Conservation (phyloP, 768 basidiomycete genomes). For the Termitomyces sp. region DNA sequence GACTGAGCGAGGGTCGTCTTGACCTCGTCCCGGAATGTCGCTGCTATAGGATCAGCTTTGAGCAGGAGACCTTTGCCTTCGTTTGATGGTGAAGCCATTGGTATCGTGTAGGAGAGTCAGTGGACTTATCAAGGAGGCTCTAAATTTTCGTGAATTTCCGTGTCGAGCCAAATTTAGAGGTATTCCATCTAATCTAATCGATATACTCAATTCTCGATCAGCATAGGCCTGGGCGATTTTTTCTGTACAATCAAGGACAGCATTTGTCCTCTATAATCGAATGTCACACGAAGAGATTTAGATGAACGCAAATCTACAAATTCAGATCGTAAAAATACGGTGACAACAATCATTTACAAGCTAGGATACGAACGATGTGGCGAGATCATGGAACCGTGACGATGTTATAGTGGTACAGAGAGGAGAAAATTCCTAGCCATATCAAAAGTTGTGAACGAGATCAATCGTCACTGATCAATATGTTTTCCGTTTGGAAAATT, state of each 20-base stretch:
- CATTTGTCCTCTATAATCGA: too few species aligned
- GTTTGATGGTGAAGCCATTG: conserved; percentile 19
- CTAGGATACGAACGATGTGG: neutral
- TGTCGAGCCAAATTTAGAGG: conserved; percentile 7
- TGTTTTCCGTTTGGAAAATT: conserved; percentile 25
- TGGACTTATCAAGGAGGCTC: neutral
- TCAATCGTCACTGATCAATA: conserved; percentile 3
- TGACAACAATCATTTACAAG: neutral
- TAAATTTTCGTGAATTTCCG: conserved; percentile 8
- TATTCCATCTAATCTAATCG: conserved; percentile 9
- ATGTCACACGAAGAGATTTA: too few species aligned
- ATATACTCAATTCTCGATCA: neutral
- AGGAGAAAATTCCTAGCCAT: neutral
- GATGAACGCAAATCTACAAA: neutral
- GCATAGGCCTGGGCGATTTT: too few species aligned
- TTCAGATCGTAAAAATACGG: neutral
- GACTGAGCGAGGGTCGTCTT: conserved; percentile 36
- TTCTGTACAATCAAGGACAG: too few species aligned
- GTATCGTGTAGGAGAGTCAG: neutral
- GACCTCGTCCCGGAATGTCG: conserved; percentile 69
- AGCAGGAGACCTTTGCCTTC: conserved; percentile 70
- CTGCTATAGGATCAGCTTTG: conserved; percentile 75
- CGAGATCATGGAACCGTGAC: neutral
- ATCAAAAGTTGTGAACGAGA: neutral
- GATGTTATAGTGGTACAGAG: conserved; percentile 7